Conservation (phyloP, 345 rosid species). For the Syzygium grande region DNA sequence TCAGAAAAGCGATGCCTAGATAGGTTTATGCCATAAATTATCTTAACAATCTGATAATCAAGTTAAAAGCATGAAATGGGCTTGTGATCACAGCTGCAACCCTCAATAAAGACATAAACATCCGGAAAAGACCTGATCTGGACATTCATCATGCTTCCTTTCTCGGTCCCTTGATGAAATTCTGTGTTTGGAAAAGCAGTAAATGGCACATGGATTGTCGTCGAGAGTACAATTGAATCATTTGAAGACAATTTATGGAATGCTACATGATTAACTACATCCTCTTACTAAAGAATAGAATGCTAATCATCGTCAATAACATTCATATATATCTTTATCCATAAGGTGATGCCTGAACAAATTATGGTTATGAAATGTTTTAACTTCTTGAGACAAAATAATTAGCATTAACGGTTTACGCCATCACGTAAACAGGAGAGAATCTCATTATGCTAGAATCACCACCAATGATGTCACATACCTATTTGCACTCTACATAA, state of each 20-base stretch:
- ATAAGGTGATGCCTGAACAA: no score
- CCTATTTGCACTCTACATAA: no score
- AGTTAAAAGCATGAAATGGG: not conserved
- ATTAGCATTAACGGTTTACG: not conserved
- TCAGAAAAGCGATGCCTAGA: not conserved
- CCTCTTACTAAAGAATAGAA: not conserved
- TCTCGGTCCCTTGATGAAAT: not conserved
- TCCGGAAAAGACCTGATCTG: not conserved
- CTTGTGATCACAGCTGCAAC: not conserved
- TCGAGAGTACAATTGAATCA: not conserved
- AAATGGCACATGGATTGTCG: not conserved
- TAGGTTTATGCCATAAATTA: not conserved
- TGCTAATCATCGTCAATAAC: no score
- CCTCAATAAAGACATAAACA: not conserved
- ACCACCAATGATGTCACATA: no score
- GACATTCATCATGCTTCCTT: not conserved
- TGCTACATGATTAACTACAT: not conserved
- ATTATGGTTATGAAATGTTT: no score
- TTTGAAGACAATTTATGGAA: not conserved
- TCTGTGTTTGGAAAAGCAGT: not conserved
- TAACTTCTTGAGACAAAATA: no score
- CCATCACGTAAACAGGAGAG: not conserved
- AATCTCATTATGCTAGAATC: not conserved
- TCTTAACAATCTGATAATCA: not conserved
- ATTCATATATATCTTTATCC: no score